Evolutionary conservation across 2,329 filamentous ascomycete genomes (phyloP).

Genomic region (Exophiala sp.): DNA sequence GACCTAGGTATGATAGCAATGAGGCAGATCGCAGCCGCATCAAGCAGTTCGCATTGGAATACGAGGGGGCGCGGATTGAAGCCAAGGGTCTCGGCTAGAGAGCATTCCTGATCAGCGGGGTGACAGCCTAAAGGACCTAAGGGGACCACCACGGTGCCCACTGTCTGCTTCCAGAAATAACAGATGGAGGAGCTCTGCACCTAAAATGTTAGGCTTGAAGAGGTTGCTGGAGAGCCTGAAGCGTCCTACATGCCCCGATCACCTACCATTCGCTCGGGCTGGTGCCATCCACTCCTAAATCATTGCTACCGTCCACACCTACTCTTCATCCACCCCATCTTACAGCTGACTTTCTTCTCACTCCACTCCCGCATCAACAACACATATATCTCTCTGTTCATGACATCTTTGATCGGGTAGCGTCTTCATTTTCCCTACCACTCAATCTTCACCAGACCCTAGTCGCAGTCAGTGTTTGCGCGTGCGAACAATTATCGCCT

Average conservation of each 20-base stretch:
- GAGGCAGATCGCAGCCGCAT: neutral
- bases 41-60: neutral
- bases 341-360: conserved; percentile 4
- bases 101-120: neutral
- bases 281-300: neutral
- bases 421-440: neutral
- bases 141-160: no score
- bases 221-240: neutral
- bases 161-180: conserved; percentile 10
- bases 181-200: neutral
- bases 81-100: no score
- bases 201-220: neutral
- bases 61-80: no score
- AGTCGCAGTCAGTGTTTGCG: no score
- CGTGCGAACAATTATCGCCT: neutral
- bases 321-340: neutral
- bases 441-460: no score
- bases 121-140: neutral
- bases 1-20: neutral
- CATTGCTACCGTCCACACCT: neutral
- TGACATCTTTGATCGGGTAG: conserved; percentile 3
- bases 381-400: conserved; percentile 5
- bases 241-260: neutral
- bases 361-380: conserved; percentile 4
- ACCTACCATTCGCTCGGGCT: neutral